Base-by-base conservation (phyloP, 1,284 basidiomycete species). In the Cerioporus squamosus region DNA sequence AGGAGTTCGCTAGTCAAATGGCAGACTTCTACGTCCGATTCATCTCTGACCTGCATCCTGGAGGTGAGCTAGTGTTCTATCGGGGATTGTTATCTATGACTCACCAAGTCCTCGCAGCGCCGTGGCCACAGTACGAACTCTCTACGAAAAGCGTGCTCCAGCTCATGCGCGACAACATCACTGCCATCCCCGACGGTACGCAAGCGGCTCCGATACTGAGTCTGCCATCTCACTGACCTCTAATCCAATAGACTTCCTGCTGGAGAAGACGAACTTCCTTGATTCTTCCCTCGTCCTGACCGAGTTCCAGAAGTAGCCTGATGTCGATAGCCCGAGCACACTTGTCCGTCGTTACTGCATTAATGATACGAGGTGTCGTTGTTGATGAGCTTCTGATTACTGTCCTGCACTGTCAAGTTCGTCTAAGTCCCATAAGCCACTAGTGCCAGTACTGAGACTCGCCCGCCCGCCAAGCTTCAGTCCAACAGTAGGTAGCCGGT, bases 1-100 rank as follows among this genome's bases (percentile, higher is more conserved):
- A 63, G 6, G 72, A 74, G 0, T 81, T 85, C 57, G 75, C 83
- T 0, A 78, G 78, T 43, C 76, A 75, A 52, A 72, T 80, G 70
- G 72, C 77, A 5, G 81, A 82, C 65, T 81, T 79, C 60, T 85
- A 81, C 59, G 74, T 85, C 68, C 81, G 78, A 60, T 86, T 86
- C 62, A 70, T 85, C 38, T 74, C 75, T 60, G 79, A 84, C 64
- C 69, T 84, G 39, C 75, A 81, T 60, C 84, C 83, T 17, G 83
- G 83, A 56, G 57, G 83, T 84, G 58, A 36, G 6, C 33, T 36
- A 29, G 6, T 57, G 75, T 64, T 2, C 29, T 22, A 7, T 20
- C 23, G 51, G 23, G 40, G 29, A 9, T n/a, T 44, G 43, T 42
- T 15, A 3, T 36, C 33, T 12, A 3, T 10, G 33, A 36, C 12